These are phyloP conservation scores for Mucuna pruriens DNA, from an alignment of 306 rosid species.

Conservation along the genomic window DNA sequence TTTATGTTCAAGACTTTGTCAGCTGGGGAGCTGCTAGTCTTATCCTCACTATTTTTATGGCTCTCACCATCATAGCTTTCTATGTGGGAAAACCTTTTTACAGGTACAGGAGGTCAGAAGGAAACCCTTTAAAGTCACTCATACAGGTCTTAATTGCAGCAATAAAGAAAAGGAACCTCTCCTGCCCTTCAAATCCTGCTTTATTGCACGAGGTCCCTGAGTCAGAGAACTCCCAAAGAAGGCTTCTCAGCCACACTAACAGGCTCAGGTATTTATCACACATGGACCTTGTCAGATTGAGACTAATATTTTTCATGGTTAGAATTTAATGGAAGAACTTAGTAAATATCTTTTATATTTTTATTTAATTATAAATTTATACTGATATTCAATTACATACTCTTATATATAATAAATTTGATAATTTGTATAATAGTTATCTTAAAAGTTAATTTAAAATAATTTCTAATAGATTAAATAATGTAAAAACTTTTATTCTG, in stretches of 20 bases:
- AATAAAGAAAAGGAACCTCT: conserved; percentile 51
- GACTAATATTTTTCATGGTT: not conserved
- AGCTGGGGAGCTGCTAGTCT: conserved; percentile 55
- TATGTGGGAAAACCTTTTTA: conserved; percentile 47
- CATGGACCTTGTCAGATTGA: not conserved
- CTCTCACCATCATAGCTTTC: conserved; percentile 39
- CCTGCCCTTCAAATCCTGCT: conserved; percentile 45
- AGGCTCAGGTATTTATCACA: conserved; percentile 45
- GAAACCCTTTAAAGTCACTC: conserved; percentile 54
- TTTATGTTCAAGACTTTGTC: conserved; percentile 49
- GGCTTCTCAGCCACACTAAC: conserved; percentile 28
- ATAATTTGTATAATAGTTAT: not conserved
- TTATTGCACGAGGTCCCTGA: conserved; percentile 49
- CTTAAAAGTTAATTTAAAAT: not conserved
- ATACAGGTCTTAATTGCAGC: conserved; percentile 55
- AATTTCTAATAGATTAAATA: not conserved
- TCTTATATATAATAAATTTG: not conserved
- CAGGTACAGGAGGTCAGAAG: conserved; percentile 48
- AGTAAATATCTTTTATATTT: not conserved
- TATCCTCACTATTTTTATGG: conserved; percentile 44
- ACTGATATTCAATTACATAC: not conserved
- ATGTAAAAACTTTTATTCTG: not conserved
- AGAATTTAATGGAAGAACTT: not conserved
- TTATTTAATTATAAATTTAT: not conserved
- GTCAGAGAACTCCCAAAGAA: not conserved